A percentile compares a stretch with the other conserved stretches of the same genome.
phyloP scores from a whole-genome alignment of 176 grass and related monocot species.

The Chrysopogon serrulatus region DNA sequence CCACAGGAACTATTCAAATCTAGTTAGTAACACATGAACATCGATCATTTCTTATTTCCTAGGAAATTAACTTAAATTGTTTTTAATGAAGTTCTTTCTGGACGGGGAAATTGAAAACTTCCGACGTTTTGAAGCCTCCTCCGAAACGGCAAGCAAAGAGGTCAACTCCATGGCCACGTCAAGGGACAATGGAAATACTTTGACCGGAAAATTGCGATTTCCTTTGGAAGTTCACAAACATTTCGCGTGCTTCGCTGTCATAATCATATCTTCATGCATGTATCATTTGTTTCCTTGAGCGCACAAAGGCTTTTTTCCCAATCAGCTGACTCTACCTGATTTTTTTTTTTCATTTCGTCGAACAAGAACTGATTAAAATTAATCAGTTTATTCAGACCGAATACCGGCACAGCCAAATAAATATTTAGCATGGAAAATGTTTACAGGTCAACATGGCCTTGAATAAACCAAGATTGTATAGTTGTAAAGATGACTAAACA shows the following conservation, averaged over 20 bases:
- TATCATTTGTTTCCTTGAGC: neutral
- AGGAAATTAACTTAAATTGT: neutral
- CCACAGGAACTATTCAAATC: neutral
- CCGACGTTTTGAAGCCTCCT: neutral
- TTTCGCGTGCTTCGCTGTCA: neutral
- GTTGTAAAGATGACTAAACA: neutral
- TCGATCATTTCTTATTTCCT: neutral
- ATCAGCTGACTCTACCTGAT: neutral
- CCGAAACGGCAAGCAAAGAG: slow-evolving; percentile 10
- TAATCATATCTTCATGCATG: neutral
- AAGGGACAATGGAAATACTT: neutral
- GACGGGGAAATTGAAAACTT: neutral
- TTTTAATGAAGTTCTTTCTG: neutral
- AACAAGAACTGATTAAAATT: neutral
- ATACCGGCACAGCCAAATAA: too few species aligned
- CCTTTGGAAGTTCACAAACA: neutral
- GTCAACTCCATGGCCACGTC: neutral
- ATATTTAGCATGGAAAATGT: neutral
- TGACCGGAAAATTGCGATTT: neutral
- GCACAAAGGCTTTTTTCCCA: neutral
- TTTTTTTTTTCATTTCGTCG: neutral
- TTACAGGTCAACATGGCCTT: neutral
- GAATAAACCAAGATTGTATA: neutral
- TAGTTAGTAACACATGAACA: too few species aligned
- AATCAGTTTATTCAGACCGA: neutral